Base-by-base conservation (phyloP, 345 rosid species). In the Populus pruinosa region DNA sequence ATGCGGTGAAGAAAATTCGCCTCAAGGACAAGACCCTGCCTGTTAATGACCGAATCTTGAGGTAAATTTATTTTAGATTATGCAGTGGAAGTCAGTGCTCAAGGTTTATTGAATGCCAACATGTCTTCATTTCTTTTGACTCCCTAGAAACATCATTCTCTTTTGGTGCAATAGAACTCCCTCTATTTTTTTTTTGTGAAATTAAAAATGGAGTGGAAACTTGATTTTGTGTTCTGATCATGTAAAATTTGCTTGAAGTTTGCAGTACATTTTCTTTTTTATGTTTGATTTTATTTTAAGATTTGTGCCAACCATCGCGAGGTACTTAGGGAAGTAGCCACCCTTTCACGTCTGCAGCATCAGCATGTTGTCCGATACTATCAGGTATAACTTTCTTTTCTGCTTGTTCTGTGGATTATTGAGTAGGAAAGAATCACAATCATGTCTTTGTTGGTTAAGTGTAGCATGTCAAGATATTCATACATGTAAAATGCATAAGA, bases 361-460 rank as follows among this genome's bases (percentile, higher is more conserved):
- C 97, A 87, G n/a, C 99, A 95, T 87, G 98, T 95, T 72, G 99
- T 95, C 69, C 99, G 99, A 55, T 95, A 95, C 84, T 95, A 93
- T 89, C 99, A 95, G 94, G 99, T 95, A 66, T 74, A 79, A 4
- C 55, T 43, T 67, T 75, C 62, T 68, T 59, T 73, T 63, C 64
- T 73, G 64, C 77, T 71, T 67, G 63, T 84, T 69, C 74, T 80
- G 80, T 69, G 44, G 53, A 70, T 55, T 78, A 29, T 55, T 75
- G 44, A 16, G 31, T 53, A 33, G 41, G 18, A 8, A 73, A 25
- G 20, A 41, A 43, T 61, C 3, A 20, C 53, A 49, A 13, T 69
- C 77, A 67, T 53, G 36, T 69, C 25, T 67, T 14, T 17, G 20
- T 6, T 47, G 49, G 35, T 27, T 23, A 20, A 56, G 23, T 43